Base-by-base conservation (phyloP, 2,329 filamentous ascomycete genomes). In the Hymenoscyphus salicellus region DNA sequence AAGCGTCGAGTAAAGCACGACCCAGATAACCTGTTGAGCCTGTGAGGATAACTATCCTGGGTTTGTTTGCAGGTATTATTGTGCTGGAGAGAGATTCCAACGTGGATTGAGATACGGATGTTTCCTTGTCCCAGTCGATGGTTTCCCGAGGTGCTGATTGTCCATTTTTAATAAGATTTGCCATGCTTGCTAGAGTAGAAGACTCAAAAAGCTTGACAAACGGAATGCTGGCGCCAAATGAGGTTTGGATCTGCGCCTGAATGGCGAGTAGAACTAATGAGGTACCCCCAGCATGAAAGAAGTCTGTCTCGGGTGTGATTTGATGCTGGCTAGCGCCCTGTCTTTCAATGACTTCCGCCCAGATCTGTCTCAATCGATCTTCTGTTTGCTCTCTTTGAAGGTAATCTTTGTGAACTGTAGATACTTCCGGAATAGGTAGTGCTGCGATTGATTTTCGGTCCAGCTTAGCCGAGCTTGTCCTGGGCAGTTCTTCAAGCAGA, bases 21-120 rank as follows among this genome's bases (percentile, higher is more conserved):
- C 76, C 79, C 0, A 84, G 69, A 57, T 79, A 80, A 0, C 77
- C 78, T 5, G 76, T 76, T 1, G 75, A 70, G 0, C 79, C 79
- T 0, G 78, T 81, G 2, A 80, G 62, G 2, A 78, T 64, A 17
- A 74, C 63, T 1, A 55, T 26, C 5, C 11, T 58, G 10, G 55
- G 26, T 7, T 32, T 58, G 30, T 32, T 36, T 14, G 26, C 7
- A 2, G 32, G 3, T 8, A 3, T n/a, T 5, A 36, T 58, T 58
- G 3, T 33, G 10, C 33, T 32, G 17, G 30, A 3, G 30, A 32
- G 30, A 32, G 30, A 32, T 32, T 32, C 30, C 30, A 32, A 32
- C 10, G n/a, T 41, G 16, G 17, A 1, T 14, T 57, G 16, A 7
- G 26, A 20, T 57, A 57, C 16, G 11, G 10, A 4, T 11, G 55